phyloP scores from a whole-genome alignment of 2,329 filamentous ascomycete genomes.

The Herpotrichia juniperi region DNA sequence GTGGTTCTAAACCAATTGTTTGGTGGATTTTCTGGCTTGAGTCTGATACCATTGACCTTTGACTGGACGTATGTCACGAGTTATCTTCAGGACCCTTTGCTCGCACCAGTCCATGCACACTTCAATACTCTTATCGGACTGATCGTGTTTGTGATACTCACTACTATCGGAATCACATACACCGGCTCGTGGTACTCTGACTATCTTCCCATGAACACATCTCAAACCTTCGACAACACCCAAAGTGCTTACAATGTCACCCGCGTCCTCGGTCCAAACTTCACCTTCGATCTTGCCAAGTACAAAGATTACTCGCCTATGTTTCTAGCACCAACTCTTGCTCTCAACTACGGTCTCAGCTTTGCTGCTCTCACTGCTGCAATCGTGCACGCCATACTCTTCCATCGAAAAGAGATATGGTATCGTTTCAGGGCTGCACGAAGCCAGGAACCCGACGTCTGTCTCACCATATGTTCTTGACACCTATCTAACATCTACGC shows the following conservation, averaged over 20 bases:
- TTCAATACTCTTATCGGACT: constrained; percentile 42
- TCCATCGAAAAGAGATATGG: constrained; percentile 44
- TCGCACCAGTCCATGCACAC: constrained; percentile 36
- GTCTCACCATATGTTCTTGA: neutral
- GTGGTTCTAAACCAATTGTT: constrained; percentile 75
- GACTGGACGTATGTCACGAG: constrained; percentile 66
- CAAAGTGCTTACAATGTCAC: constrained; percentile 40
- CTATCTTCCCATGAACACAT: constrained; percentile 45
- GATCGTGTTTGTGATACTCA: constrained; percentile 37
- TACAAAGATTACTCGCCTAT: constrained; percentile 45
- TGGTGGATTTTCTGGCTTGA: constrained; percentile 70
- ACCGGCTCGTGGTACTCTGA: constrained; percentile 37
- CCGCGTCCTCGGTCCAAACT: constrained; percentile 33
- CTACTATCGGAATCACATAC: constrained; percentile 40
- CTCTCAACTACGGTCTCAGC: constrained; percentile 45
- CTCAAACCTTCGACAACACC: constrained; percentile 44
- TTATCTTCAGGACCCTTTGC: constrained; percentile 36
- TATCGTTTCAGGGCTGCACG: constrained; percentile 42
- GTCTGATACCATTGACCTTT: constrained; percentile 73
- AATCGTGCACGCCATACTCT: constrained; percentile 43
- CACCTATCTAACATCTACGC: neutral
- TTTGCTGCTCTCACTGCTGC: constrained; percentile 47
- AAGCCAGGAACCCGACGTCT: constrained; percentile 33
- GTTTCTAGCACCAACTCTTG: constrained; percentile 46
- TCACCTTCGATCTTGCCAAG: constrained; percentile 38